Evolutionary conservation across 2,329 filamentous ascomycete species (phyloP), one percentile per base, ranked within the genome.

Genomic region (Byssoonygena ceratinophila): DNA sequence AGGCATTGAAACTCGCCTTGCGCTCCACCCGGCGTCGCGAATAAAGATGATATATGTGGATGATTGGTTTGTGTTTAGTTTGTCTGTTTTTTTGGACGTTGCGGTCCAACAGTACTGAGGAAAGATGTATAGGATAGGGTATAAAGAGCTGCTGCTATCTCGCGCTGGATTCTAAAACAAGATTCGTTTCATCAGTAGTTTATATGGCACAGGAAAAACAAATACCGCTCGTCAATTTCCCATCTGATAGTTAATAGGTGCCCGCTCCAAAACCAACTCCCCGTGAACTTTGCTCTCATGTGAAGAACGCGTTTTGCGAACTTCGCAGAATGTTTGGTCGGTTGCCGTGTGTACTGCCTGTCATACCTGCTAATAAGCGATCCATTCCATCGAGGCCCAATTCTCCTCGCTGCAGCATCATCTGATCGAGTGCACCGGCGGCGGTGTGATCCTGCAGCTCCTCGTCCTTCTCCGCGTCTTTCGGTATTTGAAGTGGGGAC

Each of bases 381-480:
- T 71, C 71, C 71, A 75, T 74, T 44, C 71, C 72, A 39, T 73
- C 67, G 14, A 75, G 64, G 53, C 73, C 72, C 14, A 75, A 64
- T 50, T 73, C 69, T 40, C 71, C 72, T 43, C 63, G 63, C 41
- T 59, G 66, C 11, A 74, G 64, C 59, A 68, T 67, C 27, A 66
- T 55, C 55, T 74, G 70, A 45, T 74, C 71, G 7, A 58, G 27
- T 56, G 59, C 41, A 58, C 59, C 27, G 55, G 59, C 34, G 55
- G 16, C 55, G 45, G 50, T 29, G 29, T 39, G 20, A 34, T 57
- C 43, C 20, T 29, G 20, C 36, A 34, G 31, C 46, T 53, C n/a
- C 39, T 51, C 25, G 59, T 41, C 58, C 11, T 60, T 60, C 2
- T 51, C 37, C 6, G 22, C 39, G 22, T 53, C 39, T 22, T 46